phyloP scores from a whole-genome alignment of 306 rosid genomes.

The Quercus berberidifolia region DNA sequence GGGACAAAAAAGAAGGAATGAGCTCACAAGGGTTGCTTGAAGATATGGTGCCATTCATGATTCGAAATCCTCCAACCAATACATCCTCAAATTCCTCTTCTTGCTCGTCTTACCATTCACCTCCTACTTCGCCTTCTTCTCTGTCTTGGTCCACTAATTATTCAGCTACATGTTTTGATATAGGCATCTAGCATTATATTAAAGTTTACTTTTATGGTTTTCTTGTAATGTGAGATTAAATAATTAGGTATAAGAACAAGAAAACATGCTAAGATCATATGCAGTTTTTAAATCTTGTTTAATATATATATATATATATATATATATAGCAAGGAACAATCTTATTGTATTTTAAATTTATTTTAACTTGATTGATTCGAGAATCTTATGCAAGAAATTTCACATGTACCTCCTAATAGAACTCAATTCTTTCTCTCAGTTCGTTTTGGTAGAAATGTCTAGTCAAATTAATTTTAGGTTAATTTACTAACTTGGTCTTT shows the following conservation, averaged over 20 bases:
- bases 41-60: constrained; percentile 80
- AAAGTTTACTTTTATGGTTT: background rate
- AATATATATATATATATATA: background rate
- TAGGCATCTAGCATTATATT: constrained; percentile 32
- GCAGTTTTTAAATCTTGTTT: background rate
- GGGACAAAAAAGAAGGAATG: constrained; percentile 30
- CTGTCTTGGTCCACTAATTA: constrained; percentile 37
- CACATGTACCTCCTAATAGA: no score
- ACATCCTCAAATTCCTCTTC: constrained; percentile 39
- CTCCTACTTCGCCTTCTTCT: constrained; percentile 47
- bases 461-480: no score
- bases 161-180: constrained; percentile 23
- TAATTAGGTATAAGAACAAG: background rate
- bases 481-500: no score
- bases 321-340: background rate
- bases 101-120: constrained; percentile 33
- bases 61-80: constrained; percentile 57
- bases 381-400: no score
- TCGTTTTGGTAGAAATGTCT: no score
- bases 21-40: constrained; percentile 78
- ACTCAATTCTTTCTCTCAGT: no score
- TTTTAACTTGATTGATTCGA: background rate
- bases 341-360: background rate
- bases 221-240: background rate
- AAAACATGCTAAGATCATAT: background rate